Evolutionary conservation across 192 early-diverging fungal genomes (phyloP), one percentile per base, ranked within the genome.

Genomic region (Backusella luteola): DNA sequence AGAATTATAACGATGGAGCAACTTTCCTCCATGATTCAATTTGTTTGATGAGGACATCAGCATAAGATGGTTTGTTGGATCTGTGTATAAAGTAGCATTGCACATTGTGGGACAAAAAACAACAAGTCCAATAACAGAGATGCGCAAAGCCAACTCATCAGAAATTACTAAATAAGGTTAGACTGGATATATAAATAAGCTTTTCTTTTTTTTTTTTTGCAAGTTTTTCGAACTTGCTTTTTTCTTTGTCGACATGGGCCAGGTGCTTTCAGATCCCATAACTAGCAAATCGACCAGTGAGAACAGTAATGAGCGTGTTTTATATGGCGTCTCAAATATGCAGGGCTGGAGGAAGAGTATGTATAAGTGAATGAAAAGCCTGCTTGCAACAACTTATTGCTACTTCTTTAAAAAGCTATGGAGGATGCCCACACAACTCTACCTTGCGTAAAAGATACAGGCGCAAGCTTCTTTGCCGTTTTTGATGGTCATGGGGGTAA

Each of bases 341-440:
- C 97, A 99, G 87, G 97, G 97, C 71, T 99, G 97, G 97, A 88
- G 97, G 84, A 90, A 93, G 69, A 94, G 91, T 91, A 90, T 42
- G 69, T 44, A 29, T 15, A 29, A 26, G 39, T 21, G 6, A 12
- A 42, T 39, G 34, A 34, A 34, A 68, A 39, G 42, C 14, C 42
- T 44, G 15, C 15, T 32, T 44, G 42, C 42, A 44, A 44, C 42
- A 44, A 44, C 42, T 44, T 44, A 44, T 44, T 17, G 42, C 42
- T 44, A 14, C 42, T 44, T 17, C 42, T 17, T 44, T 44, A 26
- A 68, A 26, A 26, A 92, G 94, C 91, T 70, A 99, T 99, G 97
- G 97, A 99, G 84, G 97, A 99, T 84, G 95, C 95, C n/a, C 97
- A 99, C 85, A 94, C 96, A 34, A 94, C 95, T 46, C 71, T 95